Evolutionary conservation across 2,329 filamentous ascomycete species (phyloP).

Genomic region (Pseudopyrenochaeta lycopersici): DNA sequence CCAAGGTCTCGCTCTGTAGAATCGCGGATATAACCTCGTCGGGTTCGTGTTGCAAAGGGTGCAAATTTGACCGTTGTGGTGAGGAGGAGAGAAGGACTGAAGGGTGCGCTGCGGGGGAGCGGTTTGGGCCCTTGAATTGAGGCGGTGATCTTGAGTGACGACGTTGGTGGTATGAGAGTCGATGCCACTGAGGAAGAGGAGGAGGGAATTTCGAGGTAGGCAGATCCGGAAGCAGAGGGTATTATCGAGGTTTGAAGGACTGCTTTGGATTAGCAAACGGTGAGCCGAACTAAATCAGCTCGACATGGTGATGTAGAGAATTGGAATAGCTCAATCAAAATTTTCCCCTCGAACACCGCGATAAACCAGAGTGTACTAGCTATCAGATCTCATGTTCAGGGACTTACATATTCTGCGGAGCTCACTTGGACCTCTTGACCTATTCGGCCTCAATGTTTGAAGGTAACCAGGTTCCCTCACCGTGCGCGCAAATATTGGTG

Average conservation of each 20-base stretch:
- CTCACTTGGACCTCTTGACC: constrained; percentile 71
- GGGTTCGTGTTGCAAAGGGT: constrained; percentile 84
- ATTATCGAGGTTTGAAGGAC: constrained; percentile 92
- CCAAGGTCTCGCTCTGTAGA: constrained; percentile 87
- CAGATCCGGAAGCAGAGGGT: constrained; percentile 91
- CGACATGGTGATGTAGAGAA: too few species aligned
- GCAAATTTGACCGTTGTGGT: constrained; percentile 96
- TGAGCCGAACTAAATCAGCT: neutral
- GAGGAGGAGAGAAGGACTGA: constrained; percentile 90
- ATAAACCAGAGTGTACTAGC: too few species aligned
- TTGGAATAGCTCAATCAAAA: neutral
- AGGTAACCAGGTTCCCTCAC: constrained; percentile 57
- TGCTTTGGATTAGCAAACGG: constrained; percentile 50
- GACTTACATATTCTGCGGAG: constrained; percentile 86
- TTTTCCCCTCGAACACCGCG: too few species aligned
- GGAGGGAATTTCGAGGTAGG: constrained; percentile 75
- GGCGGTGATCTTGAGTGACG: constrained; percentile 88
- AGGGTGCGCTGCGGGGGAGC: constrained; percentile 86
- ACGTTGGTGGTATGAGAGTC: constrained; percentile 63
- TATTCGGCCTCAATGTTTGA: constrained; percentile 59
- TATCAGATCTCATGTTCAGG: neutral
- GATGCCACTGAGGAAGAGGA: constrained; percentile 50
- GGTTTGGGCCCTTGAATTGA: constrained; percentile 93
- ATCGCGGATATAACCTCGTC: constrained; percentile 87
- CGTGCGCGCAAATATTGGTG: constrained; percentile 73